Conservation (phyloP, 129 eudicot genomes). For the Flaveria ramosissima region DNA sequence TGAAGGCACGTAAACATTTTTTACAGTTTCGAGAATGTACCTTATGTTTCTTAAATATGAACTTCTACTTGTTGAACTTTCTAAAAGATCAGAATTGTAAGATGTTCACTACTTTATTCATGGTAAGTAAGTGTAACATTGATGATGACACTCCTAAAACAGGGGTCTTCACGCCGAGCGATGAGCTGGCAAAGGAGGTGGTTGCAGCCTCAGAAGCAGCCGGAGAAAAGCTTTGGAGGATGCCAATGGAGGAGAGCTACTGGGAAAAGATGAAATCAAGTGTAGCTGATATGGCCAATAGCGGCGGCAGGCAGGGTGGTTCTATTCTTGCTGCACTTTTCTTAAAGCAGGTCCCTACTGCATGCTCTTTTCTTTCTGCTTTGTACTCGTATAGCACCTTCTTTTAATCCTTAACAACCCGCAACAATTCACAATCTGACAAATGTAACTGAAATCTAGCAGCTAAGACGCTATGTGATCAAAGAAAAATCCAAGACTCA, state of each 20-base stretch:
- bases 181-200: conserved; percentile 91
- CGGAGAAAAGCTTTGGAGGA: conserved; percentile 93
- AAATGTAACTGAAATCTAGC: background rate
- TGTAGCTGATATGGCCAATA: conserved; percentile 95
- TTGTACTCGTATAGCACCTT: background rate
- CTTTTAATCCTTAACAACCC: background rate
- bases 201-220: conserved; percentile 72
- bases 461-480: background rate
- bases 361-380: background rate
- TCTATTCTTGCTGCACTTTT: conserved; percentile 94
- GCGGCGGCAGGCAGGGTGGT: conserved; percentile 92
- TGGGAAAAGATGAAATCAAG: conserved; percentile 98
- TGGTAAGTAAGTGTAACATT: background rate
- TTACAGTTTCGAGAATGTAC: background rate
- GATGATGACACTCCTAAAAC: conserved; percentile 10
- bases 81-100: background rate
- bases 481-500: background rate
- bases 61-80: background rate
- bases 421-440: background rate
- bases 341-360: conserved; percentile 68
- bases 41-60: background rate
- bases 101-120: background rate
- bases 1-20: no score
- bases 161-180: conserved; percentile 91
- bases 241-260: conserved; percentile 98